A percentile compares a stretch with the other conserved stretches of the same genome.
These are phyloP conservation scores for Niebla homalea DNA, from an alignment of 495 filamentous ascomycete genomes.

Conservation along the genomic window DNA sequence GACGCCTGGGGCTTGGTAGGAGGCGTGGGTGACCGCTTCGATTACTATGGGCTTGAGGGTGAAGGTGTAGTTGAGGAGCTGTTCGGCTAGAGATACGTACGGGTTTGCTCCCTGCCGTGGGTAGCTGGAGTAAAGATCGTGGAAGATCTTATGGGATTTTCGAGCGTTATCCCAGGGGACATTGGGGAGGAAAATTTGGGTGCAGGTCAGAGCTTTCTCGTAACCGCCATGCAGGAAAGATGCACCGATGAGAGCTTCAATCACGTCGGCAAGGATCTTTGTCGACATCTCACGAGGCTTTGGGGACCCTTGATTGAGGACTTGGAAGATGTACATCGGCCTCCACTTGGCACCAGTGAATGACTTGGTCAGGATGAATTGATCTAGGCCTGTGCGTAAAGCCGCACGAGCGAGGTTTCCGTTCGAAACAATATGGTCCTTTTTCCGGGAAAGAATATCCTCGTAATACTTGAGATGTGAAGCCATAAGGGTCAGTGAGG, in stretches of 20 bases:
- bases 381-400: constrained; percentile 47
- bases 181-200: constrained; percentile 53
- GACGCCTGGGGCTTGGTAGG: constrained; percentile 30
- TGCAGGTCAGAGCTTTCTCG: constrained; percentile 47
- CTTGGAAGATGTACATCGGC: constrained; percentile 45
- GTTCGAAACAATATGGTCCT: constrained; percentile 64
- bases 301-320: constrained; percentile 11
- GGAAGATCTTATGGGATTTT: constrained; percentile 18
- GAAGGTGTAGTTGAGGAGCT: constrained; percentile 59
- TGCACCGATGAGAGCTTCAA: constrained; percentile 76
- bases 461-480: constrained; percentile 61
- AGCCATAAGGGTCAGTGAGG: constrained; percentile 54
- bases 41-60: constrained; percentile 53
- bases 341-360: constrained; percentile 65
- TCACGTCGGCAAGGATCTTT: constrained; percentile 80
- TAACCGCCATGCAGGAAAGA: constrained; percentile 60
- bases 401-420: constrained; percentile 51
- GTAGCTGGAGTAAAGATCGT: constrained; percentile 18
- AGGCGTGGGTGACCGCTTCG: constrained; percentile 78
- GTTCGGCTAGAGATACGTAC: constrained; percentile 34
- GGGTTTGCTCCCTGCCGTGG: not conserved
- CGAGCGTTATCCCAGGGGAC: constrained; percentile 38
- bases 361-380: constrained; percentile 54
- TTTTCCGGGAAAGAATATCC: constrained; percentile 55
- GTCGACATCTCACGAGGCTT: constrained; percentile 41